A percentile compares a stretch with the other conserved stretches of the same genome.
Evolutionary conservation across 2,329 filamentous ascomycete species (phyloP).

Genomic region (Aspergillus pseudoterreus): DNA sequence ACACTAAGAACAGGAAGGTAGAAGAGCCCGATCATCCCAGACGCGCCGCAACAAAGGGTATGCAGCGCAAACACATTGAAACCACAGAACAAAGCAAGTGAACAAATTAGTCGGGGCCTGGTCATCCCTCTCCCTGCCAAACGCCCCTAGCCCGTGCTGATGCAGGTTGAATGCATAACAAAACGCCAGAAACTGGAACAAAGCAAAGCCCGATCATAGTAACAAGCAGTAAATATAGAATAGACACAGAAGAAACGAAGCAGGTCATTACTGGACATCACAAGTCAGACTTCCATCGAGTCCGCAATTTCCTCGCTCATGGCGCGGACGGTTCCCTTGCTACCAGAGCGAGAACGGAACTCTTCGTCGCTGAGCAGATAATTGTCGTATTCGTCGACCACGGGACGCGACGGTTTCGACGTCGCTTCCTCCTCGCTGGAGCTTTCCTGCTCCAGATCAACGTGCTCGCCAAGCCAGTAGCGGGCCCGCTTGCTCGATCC

Average conservation of each 20-base stretch:
- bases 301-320: conserved; percentile 54
- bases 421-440: conserved; percentile 37
- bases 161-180: conserved; percentile 23
- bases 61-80: conserved; percentile 8
- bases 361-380: conserved; percentile 46
- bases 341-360: conserved; percentile 32
- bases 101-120: conserved; percentile 6
- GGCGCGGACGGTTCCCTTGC: conserved; percentile 46
- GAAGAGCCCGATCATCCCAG: conserved; percentile 26
- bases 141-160: conserved; percentile 18
- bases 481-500: conserved; percentile 75
- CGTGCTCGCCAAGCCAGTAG: conserved; percentile 78
- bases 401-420: conserved; percentile 19
- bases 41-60: conserved; percentile 30
- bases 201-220: conserved; percentile 4
- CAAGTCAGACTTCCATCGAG: conserved; percentile 49
- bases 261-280: conserved; percentile 1
- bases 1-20: too few species aligned
- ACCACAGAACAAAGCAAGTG: conserved; percentile 1
- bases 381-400: conserved; percentile 40
- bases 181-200: conserved; percentile 8
- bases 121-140: conserved; percentile 12
- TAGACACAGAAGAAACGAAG: conserved; percentile 11
- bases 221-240: conserved; percentile 11
- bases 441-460: conserved; percentile 41